Conservation (phyloP, 139 green algal genomes). For the Zygnema cylindricum region DNA sequence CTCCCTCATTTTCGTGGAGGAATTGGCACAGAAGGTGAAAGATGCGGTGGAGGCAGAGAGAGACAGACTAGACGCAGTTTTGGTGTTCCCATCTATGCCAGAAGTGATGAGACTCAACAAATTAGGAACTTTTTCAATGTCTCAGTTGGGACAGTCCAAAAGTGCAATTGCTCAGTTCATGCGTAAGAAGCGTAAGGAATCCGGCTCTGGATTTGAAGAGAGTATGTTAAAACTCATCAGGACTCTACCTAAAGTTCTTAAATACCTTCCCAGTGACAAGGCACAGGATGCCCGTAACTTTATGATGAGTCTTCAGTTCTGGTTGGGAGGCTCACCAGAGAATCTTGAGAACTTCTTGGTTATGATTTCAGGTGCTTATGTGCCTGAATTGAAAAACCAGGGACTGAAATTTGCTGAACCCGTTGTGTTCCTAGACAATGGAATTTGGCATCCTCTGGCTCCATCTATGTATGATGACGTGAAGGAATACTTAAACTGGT, state of each 20-base stretch:
- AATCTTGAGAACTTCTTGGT: slow-evolving; percentile 99
- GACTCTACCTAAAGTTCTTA: slow-evolving; percentile 83
- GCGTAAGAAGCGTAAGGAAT: slow-evolving; percentile 74
- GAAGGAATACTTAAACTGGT: slow-evolving; percentile 99
- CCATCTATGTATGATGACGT: slow-evolving; percentile 91
- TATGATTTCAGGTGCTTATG: slow-evolving; percentile 82
- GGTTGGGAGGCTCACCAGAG: slow-evolving; percentile 93
- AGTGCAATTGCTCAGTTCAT: slow-evolving; percentile 95
- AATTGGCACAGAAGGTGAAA: slow-evolving; percentile 98
- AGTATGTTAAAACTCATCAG: slow-evolving; percentile 96
- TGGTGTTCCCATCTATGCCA: slow-evolving; percentile 99
- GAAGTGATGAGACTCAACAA: slow-evolving; percentile 97
- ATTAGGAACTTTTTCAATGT: slow-evolving; percentile 97
- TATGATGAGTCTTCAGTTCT: slow-evolving; percentile 97
- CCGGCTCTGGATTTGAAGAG: slow-evolving; percentile 91
- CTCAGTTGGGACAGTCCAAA: slow-evolving; percentile 94
- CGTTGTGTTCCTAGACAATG: slow-evolving; percentile 91
- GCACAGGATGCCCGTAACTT: slow-evolving; percentile 90
- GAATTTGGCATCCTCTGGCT: slow-evolving; percentile 96
- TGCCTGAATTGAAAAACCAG: slow-evolving; percentile 83
- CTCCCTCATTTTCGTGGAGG: slow-evolving; percentile 99
- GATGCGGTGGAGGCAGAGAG: slow-evolving; percentile 80
- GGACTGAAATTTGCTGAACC: slow-evolving; percentile 82
- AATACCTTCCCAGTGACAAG: slow-evolving; percentile 94
- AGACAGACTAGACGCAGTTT: slow-evolving; percentile 88